A percentile compares a stretch with the other conserved stretches of the same genome.
phyloP scores from a whole-genome alignment of 257 asterid species.

The Plectranthus barbatus region DNA sequence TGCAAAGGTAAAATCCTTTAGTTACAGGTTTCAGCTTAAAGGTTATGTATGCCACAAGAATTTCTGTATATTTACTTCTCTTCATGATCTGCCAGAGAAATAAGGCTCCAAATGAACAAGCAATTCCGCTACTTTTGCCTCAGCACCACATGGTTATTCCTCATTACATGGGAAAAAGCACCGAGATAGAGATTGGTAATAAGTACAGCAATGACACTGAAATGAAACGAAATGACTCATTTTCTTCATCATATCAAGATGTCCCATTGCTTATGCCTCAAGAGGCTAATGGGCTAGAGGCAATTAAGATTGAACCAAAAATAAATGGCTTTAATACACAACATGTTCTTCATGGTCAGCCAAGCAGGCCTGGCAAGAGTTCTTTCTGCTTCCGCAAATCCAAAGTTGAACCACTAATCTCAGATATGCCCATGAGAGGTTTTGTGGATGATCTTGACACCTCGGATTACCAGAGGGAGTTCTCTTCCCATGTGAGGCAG shows the following conservation, averaged over 20 bases:
- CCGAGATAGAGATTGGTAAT: conserved; percentile 29
- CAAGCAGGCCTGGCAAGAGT: conserved; percentile 46
- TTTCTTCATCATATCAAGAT: conserved; percentile 74
- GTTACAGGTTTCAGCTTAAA: background rate
- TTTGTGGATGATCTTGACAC: conserved; percentile 66
- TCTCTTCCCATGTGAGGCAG: conserved; percentile 42
- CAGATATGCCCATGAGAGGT: conserved; percentile 86
- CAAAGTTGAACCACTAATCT: conserved; percentile 47
- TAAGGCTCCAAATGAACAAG: conserved; percentile 78
- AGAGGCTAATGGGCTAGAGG: conserved; percentile 61
- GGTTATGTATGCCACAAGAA: background rate
- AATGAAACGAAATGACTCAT: conserved; percentile 41
- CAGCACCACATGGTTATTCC: conserved; percentile 99
- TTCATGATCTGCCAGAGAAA: conserved; percentile 57
- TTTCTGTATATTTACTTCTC: conserved; percentile 20
- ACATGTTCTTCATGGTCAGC: conserved; percentile 46
- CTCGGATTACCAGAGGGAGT: conserved; percentile 31
- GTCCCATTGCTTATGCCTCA: conserved; percentile 91
- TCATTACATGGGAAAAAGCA: conserved; percentile 70
- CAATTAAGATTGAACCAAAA: conserved; percentile 36
- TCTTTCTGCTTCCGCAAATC: conserved; percentile 66
- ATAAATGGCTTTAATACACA: conserved; percentile 30
- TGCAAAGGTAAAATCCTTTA: conserved; percentile 58
- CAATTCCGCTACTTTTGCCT: conserved; percentile 93
- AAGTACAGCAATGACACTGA: conserved; percentile 21